These are phyloP conservation scores for Candida odintsovae DNA, from an alignment of 805 yeast genomes.

Conservation along the genomic window DNA sequence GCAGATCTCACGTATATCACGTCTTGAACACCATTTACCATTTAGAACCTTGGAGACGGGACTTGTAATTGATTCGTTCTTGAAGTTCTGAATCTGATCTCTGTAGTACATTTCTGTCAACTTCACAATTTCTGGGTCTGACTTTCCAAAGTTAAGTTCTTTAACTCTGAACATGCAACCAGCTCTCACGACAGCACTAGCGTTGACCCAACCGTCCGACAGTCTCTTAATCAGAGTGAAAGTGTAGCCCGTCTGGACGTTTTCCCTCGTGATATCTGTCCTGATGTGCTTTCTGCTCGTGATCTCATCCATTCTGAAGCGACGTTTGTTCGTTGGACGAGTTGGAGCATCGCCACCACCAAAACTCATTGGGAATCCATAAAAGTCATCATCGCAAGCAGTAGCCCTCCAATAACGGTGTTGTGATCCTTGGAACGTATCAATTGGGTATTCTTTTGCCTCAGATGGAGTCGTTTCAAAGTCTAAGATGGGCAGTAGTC, in stretches of 20 bases:
- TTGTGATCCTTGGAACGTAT: slow-evolving; percentile 4
- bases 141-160: slow-evolving; percentile 15
- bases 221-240: slow-evolving; percentile 11
- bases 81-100: slow-evolving; percentile 17
- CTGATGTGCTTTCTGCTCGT: slow-evolving; percentile 1
- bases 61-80: slow-evolving; percentile 15
- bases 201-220: slow-evolving; percentile 25
- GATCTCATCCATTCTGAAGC: slow-evolving; percentile 6
- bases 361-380: slow-evolving; percentile 16
- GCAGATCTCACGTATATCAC: background rate
- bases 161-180: slow-evolving; percentile 15
- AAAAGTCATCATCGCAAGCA: slow-evolving; percentile 10
- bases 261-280: slow-evolving; percentile 8
- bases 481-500: slow-evolving; percentile 14
- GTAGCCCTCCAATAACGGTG: slow-evolving; percentile 12
- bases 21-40: background rate
- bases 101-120: slow-evolving; percentile 21
- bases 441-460: slow-evolving; percentile 4
- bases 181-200: slow-evolving; percentile 9
- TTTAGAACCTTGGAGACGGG: background rate
- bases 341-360: slow-evolving; percentile 17
- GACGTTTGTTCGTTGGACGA: slow-evolving; percentile 3
- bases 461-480: slow-evolving; percentile 14
- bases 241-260: background rate
- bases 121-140: slow-evolving; percentile 23